Conservation (phyloP, 2,329 filamentous ascomycete species). For the Chaetomiaceae sp. region DNA sequence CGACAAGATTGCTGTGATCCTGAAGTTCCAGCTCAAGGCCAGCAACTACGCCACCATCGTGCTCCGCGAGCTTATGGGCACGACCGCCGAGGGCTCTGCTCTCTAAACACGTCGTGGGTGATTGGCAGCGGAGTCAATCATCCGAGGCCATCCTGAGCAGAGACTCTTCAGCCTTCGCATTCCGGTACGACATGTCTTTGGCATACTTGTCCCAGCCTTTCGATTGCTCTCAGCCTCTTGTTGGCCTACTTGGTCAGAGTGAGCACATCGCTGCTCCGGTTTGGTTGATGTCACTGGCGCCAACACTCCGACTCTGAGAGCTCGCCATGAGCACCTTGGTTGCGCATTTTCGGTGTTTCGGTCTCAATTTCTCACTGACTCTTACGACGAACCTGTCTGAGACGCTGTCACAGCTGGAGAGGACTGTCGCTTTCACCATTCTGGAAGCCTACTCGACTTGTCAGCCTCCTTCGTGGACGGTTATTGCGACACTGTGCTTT, state of each 20-base stretch:
- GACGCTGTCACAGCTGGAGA: neutral
- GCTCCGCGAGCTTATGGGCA: conserved; percentile 34
- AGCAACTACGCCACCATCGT: conserved; percentile 39
- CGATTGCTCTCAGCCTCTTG: neutral
- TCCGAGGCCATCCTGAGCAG: neutral
- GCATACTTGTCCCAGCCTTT: neutral
- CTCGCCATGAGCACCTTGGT: neutral
- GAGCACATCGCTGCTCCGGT: conserved; percentile 1
- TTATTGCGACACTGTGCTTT: neutral
- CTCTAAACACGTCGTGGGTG: neutral
- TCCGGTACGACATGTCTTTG: neutral
- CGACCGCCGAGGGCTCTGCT: conserved; percentile 15
- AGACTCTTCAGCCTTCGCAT: neutral
- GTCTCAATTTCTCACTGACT: neutral
- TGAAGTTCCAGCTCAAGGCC: conserved; percentile 35
- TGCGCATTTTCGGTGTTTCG: neutral
- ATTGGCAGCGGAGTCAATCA: neutral
- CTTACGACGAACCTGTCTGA: neutral
- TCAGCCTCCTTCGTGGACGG: neutral
- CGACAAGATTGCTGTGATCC: conserved; percentile 33
- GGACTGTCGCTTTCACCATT: conserved; percentile 7
- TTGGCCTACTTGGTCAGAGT: neutral
- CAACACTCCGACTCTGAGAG: neutral
- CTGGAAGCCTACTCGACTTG: neutral
- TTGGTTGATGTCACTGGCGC: neutral